Evolutionary conservation across 768 basidiomycete species (phyloP).

Genomic region (Ramaria sp.): DNA sequence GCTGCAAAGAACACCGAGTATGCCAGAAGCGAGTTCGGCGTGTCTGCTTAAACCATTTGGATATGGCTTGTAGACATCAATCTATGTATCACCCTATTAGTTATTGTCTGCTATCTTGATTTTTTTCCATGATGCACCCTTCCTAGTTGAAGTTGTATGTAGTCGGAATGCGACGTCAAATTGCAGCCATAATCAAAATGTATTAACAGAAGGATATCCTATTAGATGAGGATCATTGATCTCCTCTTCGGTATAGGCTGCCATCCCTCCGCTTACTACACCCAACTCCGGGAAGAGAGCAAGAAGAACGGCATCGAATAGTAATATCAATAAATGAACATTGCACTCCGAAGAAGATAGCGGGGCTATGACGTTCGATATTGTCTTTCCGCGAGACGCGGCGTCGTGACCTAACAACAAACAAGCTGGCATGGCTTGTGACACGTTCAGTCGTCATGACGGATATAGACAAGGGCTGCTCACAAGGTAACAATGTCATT

Average conservation of each 20-base stretch:
- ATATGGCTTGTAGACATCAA: not conserved
- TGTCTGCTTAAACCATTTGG: not conserved
- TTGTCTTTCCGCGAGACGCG: constrained; percentile 25
- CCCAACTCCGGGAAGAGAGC: constrained; percentile 72
- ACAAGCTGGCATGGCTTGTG: constrained; percentile 32
- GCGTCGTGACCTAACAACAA: constrained; percentile 47
- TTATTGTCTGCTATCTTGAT: not conserved
- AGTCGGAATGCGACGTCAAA: not conserved
- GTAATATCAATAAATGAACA: constrained; percentile 59
- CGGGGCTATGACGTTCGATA: constrained; percentile 48
- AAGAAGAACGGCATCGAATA: constrained; percentile 65
- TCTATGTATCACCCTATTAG: not conserved
- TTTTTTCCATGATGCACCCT: not conserved
- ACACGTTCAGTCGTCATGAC: not conserved
- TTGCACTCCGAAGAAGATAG: constrained; percentile 62
- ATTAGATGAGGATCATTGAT: not conserved
- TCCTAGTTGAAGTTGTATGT: not conserved
- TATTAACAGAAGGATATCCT: not conserved
- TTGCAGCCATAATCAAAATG: not conserved
- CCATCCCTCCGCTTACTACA: constrained; percentile 13
- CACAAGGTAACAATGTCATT: constrained; percentile 29
- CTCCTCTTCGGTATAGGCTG: constrained; percentile 3
- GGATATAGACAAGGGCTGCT: constrained; percentile 1
- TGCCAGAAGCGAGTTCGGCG: constrained; percentile 37
- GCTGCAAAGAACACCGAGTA: constrained; percentile 59